These are phyloP conservation scores for Clitocybe nebularis DNA, from an alignment of 1,284 basidiomycete genomes.

Conservation along the genomic window DNA sequence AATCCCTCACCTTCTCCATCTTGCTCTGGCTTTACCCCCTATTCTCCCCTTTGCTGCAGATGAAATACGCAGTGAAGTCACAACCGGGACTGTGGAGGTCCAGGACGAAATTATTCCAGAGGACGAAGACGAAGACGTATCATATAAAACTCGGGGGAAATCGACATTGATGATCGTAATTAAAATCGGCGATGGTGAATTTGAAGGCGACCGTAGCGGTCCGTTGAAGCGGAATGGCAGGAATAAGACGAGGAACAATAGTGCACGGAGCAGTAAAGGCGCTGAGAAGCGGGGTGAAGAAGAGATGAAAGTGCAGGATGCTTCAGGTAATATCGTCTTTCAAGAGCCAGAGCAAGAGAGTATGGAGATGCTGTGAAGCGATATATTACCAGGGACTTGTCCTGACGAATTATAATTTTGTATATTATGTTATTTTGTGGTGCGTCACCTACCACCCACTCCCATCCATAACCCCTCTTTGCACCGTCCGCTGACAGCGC, in stretches of 20 bases:
- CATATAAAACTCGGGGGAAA: constrained; percentile 63
- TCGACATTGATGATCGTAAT: constrained; percentile 61
- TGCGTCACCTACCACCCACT: too few relatives aligned
- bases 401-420: too few relatives aligned
- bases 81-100: constrained; percentile 74
- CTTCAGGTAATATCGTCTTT: constrained; percentile 18
- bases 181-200: constrained; percentile 56
- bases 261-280: constrained; percentile 8
- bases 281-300: constrained; percentile 9
- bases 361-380: constrained; percentile 33
- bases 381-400: too few relatives aligned
- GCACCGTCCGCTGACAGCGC: background rate
- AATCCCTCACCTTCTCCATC: constrained; percentile 75
- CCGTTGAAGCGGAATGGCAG: constrained; percentile 24
- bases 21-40: constrained; percentile 69
- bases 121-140: constrained; percentile 70
- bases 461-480: too few relatives aligned
- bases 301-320: constrained; percentile 7
- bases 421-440: too few relatives aligned
- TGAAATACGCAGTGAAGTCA: constrained; percentile 65
- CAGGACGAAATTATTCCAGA: constrained; percentile 77
- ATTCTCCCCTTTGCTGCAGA: constrained; percentile 67
- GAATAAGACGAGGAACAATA: constrained; percentile 22
- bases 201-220: constrained; percentile 29
- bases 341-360: constrained; percentile 37